Evolutionary conservation across 352 stramenopile genomes (phyloP).

Genomic region (Phytopythium aichiense): DNA sequence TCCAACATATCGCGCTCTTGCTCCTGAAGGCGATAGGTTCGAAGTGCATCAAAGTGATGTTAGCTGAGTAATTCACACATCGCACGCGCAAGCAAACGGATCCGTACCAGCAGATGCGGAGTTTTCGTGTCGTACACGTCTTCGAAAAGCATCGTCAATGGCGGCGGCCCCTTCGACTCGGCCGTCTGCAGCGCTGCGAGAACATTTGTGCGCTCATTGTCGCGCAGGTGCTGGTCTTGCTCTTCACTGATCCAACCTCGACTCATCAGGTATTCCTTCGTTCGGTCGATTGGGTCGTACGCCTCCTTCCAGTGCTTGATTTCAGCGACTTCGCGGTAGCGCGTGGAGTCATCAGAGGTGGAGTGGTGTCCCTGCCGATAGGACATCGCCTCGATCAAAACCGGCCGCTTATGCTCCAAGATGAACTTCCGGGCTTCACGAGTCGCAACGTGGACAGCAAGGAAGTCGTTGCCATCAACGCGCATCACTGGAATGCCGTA

Average conservation of each 20-base stretch:
- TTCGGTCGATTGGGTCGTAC: conserved; percentile 88
- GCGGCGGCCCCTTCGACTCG: conserved; percentile 88
- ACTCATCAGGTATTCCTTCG: conserved; percentile 89
- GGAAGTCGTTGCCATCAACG: conserved; percentile 97
- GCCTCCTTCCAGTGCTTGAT: conserved; percentile 91
- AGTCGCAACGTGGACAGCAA: conserved; percentile 94
- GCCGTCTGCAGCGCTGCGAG: conserved; percentile 82
- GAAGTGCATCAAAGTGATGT: conserved; percentile 2
- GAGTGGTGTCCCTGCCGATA: conserved; percentile 98
- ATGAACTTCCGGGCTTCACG: conserved; percentile 88
- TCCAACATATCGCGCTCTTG: conserved; percentile 92
- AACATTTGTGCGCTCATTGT: conserved; percentile 88
- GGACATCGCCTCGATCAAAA: conserved; percentile 98
- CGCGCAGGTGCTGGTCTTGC: conserved; percentile 72
- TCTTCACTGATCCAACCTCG: conserved; percentile 88
- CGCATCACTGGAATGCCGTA: conserved; percentile 97
- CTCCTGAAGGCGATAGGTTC: conserved; percentile 28
- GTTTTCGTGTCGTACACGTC: conserved; percentile 97
- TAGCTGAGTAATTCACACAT: not conserved
- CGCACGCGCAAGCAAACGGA: not conserved
- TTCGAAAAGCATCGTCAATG: conserved; percentile 92
- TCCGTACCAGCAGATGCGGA: conserved; percentile 82
- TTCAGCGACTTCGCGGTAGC: conserved; percentile 92
- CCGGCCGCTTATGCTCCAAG: conserved; percentile 83
- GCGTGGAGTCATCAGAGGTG: conserved; percentile 97